Percentiles rank a stretch among this genome's conserved stretches.
Evolutionary conservation across 2,329 filamentous ascomycete genomes (phyloP).

Genomic region (Colletotrichum agaves): DNA sequence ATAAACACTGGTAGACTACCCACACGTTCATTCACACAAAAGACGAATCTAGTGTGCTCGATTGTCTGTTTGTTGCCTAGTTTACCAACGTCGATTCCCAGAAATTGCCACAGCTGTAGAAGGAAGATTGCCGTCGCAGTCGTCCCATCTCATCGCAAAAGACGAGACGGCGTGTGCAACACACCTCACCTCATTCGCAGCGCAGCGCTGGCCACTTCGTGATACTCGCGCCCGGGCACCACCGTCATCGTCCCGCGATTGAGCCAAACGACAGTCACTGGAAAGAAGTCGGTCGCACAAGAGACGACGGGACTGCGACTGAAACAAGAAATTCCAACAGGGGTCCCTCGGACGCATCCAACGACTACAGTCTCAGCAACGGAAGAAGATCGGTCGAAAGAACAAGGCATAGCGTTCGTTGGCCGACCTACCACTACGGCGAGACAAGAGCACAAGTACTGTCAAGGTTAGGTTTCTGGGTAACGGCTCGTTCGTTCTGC

Average conservation of each 20-base stretch:
- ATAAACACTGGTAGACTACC: background rate
- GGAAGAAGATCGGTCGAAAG: constrained; percentile 12
- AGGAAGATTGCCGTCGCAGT: constrained; percentile 8
- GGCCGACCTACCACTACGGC: constrained; percentile 9
- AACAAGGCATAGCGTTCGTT: constrained; percentile 27
- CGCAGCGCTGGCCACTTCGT: constrained; percentile 26
- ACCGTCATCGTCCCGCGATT: constrained; percentile 8
- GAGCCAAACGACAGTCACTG: background rate
- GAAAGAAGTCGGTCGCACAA: background rate
- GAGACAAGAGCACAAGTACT: background rate
- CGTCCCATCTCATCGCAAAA: constrained; percentile 26
- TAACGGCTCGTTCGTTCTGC: constrained; percentile 1
- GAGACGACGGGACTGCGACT: constrained; percentile 11
- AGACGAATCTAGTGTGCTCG: background rate
- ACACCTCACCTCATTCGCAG: constrained; percentile 11
- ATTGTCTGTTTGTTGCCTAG: background rate
- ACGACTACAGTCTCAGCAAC: constrained; percentile 26
- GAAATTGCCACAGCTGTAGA: constrained; percentile 15
- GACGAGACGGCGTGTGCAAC: constrained; percentile 34
- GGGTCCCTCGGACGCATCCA: constrained; percentile 31
- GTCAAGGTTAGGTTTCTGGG: constrained; percentile 6
- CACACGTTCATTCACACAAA: background rate
- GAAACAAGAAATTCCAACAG: constrained; percentile 24
- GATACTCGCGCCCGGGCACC: no score
- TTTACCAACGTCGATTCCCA: background rate